A percentile compares a stretch with the other conserved stretches of the same genome.
Conservation (phyloP, 148 eudicot genomes). For the Rhododendron kiyosumense region DNA sequence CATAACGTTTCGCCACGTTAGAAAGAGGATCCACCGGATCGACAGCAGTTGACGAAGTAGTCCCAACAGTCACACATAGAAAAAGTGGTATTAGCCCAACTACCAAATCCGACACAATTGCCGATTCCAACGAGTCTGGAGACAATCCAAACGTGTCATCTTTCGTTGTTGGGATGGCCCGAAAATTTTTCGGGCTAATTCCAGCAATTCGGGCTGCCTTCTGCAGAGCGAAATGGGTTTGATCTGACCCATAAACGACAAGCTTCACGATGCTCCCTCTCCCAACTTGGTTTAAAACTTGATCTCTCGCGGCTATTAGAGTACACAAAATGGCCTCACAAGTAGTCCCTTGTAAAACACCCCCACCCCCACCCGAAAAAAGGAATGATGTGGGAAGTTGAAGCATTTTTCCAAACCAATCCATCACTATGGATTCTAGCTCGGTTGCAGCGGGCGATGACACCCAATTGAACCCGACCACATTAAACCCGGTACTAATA, state of each 20-base stretch:
- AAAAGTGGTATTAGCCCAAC: not conserved
- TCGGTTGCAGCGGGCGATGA: not conserved
- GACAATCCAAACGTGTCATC: not conserved
- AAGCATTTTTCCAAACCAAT: not conserved
- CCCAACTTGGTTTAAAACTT: not conserved
- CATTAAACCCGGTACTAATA: not conserved
- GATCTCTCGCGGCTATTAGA: not conserved
- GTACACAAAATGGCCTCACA: not conserved
- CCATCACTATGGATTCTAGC: not conserved
- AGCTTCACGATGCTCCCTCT: not conserved
- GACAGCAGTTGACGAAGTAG: not conserved
- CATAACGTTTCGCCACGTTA: not conserved
- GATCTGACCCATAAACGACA: not conserved
- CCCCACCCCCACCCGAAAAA: not conserved
- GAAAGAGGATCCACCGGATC: not conserved
- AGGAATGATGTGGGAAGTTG: not conserved
- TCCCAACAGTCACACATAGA: not conserved
- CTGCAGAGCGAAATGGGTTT: not conserved
- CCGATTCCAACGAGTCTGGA: not conserved
- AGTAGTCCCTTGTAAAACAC: not conserved
- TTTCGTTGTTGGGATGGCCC: not conserved
- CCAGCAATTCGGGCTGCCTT: not conserved
- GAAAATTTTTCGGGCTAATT: not conserved
- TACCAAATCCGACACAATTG: not conserved
- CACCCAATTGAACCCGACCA: not conserved